Evolutionary conservation across 2,329 filamentous ascomycete genomes (phyloP), one percentile per base, ranked within the genome.

Genomic region (Raffaelea ambrosiae): DNA sequence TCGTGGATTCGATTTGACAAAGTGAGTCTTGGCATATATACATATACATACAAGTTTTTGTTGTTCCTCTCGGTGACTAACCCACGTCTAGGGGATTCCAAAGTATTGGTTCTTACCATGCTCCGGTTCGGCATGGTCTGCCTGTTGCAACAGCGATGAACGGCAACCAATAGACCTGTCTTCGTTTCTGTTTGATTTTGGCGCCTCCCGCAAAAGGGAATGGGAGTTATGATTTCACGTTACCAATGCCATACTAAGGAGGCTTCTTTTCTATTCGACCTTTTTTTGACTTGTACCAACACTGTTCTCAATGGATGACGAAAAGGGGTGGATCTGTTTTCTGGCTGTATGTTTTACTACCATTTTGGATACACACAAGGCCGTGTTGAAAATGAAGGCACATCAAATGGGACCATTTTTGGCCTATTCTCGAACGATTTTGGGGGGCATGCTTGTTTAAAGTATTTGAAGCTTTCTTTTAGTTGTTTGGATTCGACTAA

Each of bases 21-120:
- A 76, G 76, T 79, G 66, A 53, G 70, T 57, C 39, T 42, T 5
- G 66, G 54, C 70, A 56, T 40, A 40, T 5, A 23, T 29, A 10
- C 23, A 29, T 42, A 11, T 13, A 22, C 26, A 26, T 20, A n/a
- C n/a, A n/a, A n/a, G n/a, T 35, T 44, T 22, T 4, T 22, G 4
- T 11, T 46, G 31, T 13, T 36, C 31, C 14, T 45, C 35, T 47
- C 40, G 20, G 23, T 31, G 51, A 47, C 59, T 66, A 59, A 69
- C 57, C 38, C 51, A 21, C 7, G 40, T 18, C 36, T 48, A 80
- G 77, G 65, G 80, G 80, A 0, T 83, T 83, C 55, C 79, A 83
- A 59, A 82, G 75, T 53, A 83, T 83, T 45, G 76, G 77, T 26
- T 73, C 77, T 1, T 83, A 79, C 52, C 79, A 83, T 54, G 75